A percentile compares a stretch with the other conserved stretches of the same genome.
These are phyloP conservation scores for Ceratobasidium sp. DNA, from an alignment of 1,284 basidiomycete species.

Conservation along the genomic window DNA sequence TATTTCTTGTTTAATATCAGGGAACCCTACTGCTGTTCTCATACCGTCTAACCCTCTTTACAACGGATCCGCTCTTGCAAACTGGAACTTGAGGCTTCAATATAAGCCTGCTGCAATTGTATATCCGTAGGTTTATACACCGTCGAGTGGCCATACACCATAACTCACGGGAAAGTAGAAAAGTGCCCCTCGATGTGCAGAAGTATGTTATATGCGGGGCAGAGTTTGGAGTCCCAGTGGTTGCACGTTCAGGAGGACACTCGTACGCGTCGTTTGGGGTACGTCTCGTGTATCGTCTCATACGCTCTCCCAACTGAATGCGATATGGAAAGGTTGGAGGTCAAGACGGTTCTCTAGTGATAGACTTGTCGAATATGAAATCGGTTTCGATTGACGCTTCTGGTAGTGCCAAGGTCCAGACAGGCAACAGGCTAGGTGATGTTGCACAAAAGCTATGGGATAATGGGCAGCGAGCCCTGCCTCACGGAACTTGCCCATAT, in stretches of 20 bases:
- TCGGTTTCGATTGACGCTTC: conserved; percentile 42
- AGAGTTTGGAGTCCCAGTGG: conserved; percentile 31
- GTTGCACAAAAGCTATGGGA: conserved; percentile 47
- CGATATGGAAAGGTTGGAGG: conserved; percentile 40
- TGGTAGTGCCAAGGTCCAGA: conserved; percentile 39
- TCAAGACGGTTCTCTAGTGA: conserved; percentile 46
- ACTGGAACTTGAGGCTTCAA: conserved; percentile 44
- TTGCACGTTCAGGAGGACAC: conserved; percentile 48
- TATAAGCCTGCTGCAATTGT: conserved; percentile 47
- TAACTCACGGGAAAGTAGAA: too few relatives aligned
- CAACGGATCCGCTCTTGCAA: neutral
- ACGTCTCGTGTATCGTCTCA: neutral
- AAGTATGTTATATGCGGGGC: conserved; percentile 46
- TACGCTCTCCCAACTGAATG: neutral
- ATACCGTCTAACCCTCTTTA: neutral
- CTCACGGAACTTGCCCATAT: conserved; percentile 47
- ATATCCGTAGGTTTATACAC: conserved; percentile 43
- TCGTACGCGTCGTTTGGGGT: conserved; percentile 48
- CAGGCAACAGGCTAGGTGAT: conserved; percentile 48
- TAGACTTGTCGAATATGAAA: conserved; percentile 47
- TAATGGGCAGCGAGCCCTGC: conserved; percentile 45
- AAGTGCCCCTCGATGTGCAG: conserved; percentile 39
- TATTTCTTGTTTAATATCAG: neutral
- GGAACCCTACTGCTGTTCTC: conserved; percentile 8
- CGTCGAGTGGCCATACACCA: too few relatives aligned